Percentiles rank a stretch among this genome's conserved stretches.
Conservation (phyloP, 2,329 filamentous ascomycete genomes). For the Trichoderma harzianum region DNA sequence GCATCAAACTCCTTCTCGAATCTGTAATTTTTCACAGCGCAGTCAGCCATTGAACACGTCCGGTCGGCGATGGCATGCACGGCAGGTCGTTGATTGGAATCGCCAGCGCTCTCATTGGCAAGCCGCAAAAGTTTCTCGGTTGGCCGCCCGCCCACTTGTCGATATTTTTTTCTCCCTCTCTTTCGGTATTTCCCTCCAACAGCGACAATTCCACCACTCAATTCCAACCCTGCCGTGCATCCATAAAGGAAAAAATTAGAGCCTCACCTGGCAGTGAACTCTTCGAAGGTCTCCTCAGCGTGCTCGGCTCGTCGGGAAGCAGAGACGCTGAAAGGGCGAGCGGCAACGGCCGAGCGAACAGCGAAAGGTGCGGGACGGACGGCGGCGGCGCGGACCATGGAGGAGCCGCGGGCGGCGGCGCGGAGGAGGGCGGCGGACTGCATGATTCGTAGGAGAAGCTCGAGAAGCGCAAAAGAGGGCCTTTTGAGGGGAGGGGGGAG, state of each 20-base stretch:
- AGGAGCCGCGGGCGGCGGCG: constrained; percentile 64
- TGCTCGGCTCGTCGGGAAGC: constrained; percentile 58
- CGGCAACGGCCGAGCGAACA: constrained; percentile 52
- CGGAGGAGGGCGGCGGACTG: constrained; percentile 67
- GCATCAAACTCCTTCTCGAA: constrained; percentile 99
- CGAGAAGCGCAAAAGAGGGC: not conserved
- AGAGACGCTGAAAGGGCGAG: constrained; percentile 60
- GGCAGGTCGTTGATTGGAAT: not conserved
- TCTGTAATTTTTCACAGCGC: constrained; percentile 47
- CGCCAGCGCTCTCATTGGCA: not conserved
- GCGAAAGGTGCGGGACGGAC: constrained; percentile 56
- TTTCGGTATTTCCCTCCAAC: not conserved
- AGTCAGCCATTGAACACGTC: not conserved
- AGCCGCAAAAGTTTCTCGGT: not conserved
- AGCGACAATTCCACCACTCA: not conserved
- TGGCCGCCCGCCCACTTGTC: not conserved
- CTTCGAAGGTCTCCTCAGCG: constrained; percentile 96
- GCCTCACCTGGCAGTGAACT: constrained; percentile 92
- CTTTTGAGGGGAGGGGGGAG: constrained; percentile 20
- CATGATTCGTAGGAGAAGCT: constrained; percentile 43
- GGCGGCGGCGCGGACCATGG: constrained; percentile 62
- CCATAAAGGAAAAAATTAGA: not conserved
- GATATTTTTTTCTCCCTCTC: not conserved
- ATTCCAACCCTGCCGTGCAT: not conserved
- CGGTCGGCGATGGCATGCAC: not conserved